Base-by-base conservation (phyloP, 2,329 filamentous ascomycete genomes). In the Phialemoniopsis sp. region DNA sequence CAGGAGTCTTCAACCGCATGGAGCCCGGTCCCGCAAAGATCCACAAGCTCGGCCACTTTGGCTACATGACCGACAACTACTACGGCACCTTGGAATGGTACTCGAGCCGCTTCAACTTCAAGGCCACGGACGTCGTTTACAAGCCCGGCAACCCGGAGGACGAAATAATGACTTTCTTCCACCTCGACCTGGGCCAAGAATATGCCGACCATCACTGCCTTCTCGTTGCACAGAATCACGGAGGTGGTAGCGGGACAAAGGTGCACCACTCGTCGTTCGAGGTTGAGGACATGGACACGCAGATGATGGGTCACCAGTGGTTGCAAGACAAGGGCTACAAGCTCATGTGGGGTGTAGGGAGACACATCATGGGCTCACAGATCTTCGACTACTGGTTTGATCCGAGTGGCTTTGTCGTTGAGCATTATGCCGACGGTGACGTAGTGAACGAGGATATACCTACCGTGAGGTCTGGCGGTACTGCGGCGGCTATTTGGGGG, bases 331-430 rank as follows among this genome's bases (percentile, higher is more conserved):
- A 75, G 47, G 67, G 67, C 2, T 80, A 74, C 46, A 67, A 65
- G 46, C 63, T 56, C 18, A 69, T 76, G 10, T 82, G 78, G 79
- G 79, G 79, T 0, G 70, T 83, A 0, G 79, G 79, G 0, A 56
- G 79, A 29, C 78, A 82, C 59, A 66, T 80, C 13, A 55, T 80
- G 26, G 78, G 78, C 2, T 69, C 62, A 37, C 77, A 81, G 57
- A 69, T 82, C 32, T 83, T 82, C 45, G 78, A 83, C 52, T 82
- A 82, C 56, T n/a, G n/a, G n/a, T n/a, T n/a, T n/a, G n/a, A n/a
- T n/a, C 64, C 68, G 2, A 69, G 57, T 5, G 67, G 67, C 0
- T 73, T 73, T 44, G 76, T 72, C 53, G 59, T 79, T 35, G 76
- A 80, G 55, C 75, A 80, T 49, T 83, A 82, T 51, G 70, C 76